These are phyloP conservation scores for Cyclospora cayetanensis DNA, from an alignment of 169 alveolate species.

Conservation along the genomic window DNA sequence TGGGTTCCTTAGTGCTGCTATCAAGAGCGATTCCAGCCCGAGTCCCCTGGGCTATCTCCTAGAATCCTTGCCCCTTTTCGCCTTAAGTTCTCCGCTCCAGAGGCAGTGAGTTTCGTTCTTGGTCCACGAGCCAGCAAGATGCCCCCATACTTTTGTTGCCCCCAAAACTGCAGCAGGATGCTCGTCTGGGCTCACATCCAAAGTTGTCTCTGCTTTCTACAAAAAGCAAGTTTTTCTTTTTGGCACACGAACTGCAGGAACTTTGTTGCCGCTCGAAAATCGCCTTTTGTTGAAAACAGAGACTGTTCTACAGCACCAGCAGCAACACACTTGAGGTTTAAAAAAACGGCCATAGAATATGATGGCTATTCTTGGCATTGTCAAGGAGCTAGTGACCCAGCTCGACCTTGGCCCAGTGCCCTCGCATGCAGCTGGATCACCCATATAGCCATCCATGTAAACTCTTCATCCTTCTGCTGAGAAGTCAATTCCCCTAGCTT, in stretches of 20 bases:
- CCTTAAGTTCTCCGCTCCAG: too few species aligned
- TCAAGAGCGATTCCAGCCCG: background rate
- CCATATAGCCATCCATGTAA: slow-evolving; percentile 45
- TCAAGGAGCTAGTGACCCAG: background rate
- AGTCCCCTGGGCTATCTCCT: background rate
- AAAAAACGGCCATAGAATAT: background rate
- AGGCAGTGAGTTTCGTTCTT: too few species aligned
- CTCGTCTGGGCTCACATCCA: too few species aligned
- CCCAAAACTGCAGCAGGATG: too few species aligned
- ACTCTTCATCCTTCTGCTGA: too few species aligned
- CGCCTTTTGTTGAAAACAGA: background rate
- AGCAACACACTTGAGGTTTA: background rate
- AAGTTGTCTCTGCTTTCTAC: too few species aligned
- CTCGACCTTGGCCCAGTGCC: slow-evolving; percentile 43
- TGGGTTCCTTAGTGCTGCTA: slow-evolving; percentile 18
- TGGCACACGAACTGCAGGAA: too few species aligned
- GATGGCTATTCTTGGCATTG: background rate
- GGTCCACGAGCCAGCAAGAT: too few species aligned
- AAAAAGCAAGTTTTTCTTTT: too few species aligned
- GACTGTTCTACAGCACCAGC: background rate
- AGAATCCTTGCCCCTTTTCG: slow-evolving; percentile 29
- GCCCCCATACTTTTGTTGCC: too few species aligned
- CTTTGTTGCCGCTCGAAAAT: background rate
- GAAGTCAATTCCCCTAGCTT: too few species aligned
- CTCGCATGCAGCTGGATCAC: slow-evolving; percentile 47